Conservation (phyloP, 305 asterid species). For the Withania somnifera region DNA sequence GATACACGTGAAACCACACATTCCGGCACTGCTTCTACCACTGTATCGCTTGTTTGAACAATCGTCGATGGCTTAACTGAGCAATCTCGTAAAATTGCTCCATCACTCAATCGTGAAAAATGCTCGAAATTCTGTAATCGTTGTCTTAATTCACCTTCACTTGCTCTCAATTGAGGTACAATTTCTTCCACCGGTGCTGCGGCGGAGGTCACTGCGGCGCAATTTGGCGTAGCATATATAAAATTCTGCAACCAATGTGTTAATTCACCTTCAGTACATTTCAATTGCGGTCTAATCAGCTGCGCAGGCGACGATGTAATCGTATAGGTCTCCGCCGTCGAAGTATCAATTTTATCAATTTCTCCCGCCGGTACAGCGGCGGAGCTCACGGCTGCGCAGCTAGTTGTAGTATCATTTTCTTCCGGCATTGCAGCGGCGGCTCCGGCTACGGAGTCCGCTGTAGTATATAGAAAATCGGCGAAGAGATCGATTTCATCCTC, state of each 20-base stretch:
- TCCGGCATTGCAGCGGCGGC: no score
- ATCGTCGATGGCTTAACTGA: conserved; percentile 23
- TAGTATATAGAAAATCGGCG: conserved; percentile 35
- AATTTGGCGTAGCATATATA: conserved; percentile 17
- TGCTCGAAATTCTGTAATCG: conserved; percentile 36
- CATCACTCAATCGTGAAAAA: conserved; percentile 36
- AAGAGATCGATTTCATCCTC: conserved; percentile 62
- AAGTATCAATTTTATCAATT: background rate
- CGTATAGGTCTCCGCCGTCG: background rate
- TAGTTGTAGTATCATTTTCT: no score
- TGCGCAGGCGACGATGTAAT: background rate
- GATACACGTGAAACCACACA: conserved; percentile 22
- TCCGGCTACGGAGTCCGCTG: background rate
- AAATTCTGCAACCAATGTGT: conserved; percentile 30
- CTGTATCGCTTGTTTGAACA: conserved; percentile 41
- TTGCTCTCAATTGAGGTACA: background rate
- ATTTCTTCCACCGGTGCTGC: conserved; percentile 5
- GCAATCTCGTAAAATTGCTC: background rate
- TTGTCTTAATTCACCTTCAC: conserved; percentile 4
- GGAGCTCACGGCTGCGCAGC: background rate
- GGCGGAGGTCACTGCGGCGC: background rate
- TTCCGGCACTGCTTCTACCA: conserved; percentile 8
- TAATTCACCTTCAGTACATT: background rate
- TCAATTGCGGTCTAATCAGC: conserved; percentile 2
- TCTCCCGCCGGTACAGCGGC: conserved; percentile 6